These are phyloP conservation scores for Calocera cornea DNA, from an alignment of 768 basidiomycete species.

Conservation along the genomic window DNA sequence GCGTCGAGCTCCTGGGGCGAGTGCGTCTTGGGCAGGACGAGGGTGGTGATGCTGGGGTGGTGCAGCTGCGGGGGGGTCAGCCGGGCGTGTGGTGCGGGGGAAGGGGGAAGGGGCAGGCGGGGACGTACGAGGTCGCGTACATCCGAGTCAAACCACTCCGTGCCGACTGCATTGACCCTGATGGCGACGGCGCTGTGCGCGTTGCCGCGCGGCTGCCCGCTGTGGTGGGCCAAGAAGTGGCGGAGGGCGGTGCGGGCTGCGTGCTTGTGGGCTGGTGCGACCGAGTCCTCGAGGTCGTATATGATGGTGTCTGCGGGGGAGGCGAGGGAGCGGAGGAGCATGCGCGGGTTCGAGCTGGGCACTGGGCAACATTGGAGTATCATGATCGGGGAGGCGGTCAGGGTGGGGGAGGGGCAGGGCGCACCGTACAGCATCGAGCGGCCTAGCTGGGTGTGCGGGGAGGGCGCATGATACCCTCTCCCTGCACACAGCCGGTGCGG, in stretches of 20 bases:
- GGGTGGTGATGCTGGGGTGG: conserved; percentile 38
- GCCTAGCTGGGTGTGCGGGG: too few species aligned
- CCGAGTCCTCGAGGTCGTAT: conserved; percentile 82
- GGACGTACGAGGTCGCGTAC: conserved; percentile 45
- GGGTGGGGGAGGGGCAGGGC: too few species aligned
- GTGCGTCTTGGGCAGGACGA: conserved; percentile 80
- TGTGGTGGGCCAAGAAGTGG: conserved; percentile 43
- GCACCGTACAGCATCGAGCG: too few species aligned
- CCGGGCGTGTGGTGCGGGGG: background rate
- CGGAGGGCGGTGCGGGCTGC: conserved; percentile 42
- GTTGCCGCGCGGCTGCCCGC: background rate
- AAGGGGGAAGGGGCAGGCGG: conserved; percentile 6
- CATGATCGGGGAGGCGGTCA: too few species aligned
- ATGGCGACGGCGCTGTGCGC: conserved; percentile 22
- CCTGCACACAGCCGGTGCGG: too few species aligned
- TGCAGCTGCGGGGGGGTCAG: conserved; percentile 27
- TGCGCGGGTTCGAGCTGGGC: conserved; percentile 62
- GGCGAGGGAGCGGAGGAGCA: conserved; percentile 64
- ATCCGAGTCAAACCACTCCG: conserved; percentile 54
- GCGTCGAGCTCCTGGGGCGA: conserved; percentile 48
- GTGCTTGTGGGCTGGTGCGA: conserved; percentile 53
- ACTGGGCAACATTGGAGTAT: too few species aligned
- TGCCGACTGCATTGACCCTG: conserved; percentile 52
- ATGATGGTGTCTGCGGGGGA: conserved; percentile 59
- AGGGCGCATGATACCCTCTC: too few species aligned